Percentiles rank a stretch among this genome's conserved stretches.
phyloP scores from a whole-genome alignment of 2,329 filamentous ascomycete species.

The Claviceps spartinae region DNA sequence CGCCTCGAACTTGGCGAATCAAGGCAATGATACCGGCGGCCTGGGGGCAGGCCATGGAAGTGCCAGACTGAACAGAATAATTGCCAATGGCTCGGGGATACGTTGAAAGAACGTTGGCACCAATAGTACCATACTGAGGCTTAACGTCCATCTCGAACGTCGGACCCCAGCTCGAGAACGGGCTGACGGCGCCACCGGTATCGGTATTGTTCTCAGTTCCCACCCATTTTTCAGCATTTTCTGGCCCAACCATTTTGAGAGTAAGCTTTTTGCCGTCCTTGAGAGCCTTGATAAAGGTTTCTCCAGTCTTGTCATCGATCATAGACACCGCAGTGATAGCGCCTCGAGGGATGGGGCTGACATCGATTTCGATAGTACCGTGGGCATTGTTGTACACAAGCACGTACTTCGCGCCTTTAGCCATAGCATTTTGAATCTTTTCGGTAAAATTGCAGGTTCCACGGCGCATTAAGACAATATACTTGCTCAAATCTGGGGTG shows the following conservation, averaged over 20 bases:
- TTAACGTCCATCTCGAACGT: constrained; percentile 44
- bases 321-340: constrained; percentile 25
- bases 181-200: constrained; percentile 38
- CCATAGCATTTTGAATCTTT: constrained; percentile 39
- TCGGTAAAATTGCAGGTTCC: constrained; percentile 41
- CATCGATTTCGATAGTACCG: constrained; percentile 20
- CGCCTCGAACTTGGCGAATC: constrained; percentile 37
- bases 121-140: constrained; percentile 41
- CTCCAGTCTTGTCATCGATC: constrained; percentile 27
- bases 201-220: constrained; percentile 15
- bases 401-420: constrained; percentile 44
- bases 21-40: constrained; percentile 41
- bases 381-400: constrained; percentile 45
- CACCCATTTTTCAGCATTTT: constrained; percentile 14
- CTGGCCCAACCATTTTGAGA: constrained; percentile 25
- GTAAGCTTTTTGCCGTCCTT: constrained; percentile 28
- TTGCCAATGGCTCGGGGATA: constrained; percentile 31
- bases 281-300: constrained; percentile 29
- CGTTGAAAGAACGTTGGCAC: constrained; percentile 45
- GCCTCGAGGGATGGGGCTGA: constrained; percentile 4
- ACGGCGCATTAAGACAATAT: constrained; percentile 46
- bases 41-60: constrained; percentile 47
- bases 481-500: constrained; percentile 41
- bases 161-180: constrained; percentile 46
- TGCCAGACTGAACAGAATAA: constrained; percentile 41